Percentiles rank a stretch among this genome's conserved stretches.
These are phyloP conservation scores for Magnolia changhungtana DNA, from an alignment of 164 flowering plant genomes.

Conservation along the genomic window DNA sequence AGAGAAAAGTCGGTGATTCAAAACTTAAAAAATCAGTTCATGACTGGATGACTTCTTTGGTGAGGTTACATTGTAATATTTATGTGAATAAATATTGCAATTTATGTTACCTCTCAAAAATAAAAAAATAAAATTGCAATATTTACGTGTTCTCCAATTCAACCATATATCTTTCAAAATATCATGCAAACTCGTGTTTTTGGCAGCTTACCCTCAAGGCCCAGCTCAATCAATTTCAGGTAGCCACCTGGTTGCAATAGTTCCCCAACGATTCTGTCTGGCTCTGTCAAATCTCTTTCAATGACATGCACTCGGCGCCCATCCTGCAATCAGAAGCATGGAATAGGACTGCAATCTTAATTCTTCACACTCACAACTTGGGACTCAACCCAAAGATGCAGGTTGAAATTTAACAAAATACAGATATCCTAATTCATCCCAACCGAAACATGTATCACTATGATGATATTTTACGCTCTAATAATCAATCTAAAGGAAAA, in stretches of 20 bases:
- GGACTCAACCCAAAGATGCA: background rate
- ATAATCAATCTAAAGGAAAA: background rate
- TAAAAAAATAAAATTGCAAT: no score
- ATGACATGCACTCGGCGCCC: slow-evolving; percentile 83
- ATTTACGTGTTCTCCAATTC: background rate
- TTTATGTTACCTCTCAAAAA: no score
- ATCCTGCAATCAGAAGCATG: slow-evolving; percentile 43
- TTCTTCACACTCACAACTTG: background rate
- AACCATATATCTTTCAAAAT: background rate
- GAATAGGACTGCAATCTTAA: background rate
- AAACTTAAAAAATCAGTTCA: background rate
- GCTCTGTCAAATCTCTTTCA: slow-evolving; percentile 89
- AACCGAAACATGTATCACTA: background rate
- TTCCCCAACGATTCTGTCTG: slow-evolving; percentile 94
- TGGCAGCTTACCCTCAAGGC: slow-evolving; percentile 61
- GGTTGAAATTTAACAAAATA: slow-evolving; percentile 1
- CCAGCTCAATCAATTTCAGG: slow-evolving; percentile 79
- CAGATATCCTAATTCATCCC: background rate
- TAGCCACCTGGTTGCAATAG: slow-evolving; percentile 95
- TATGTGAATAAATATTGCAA: background rate
- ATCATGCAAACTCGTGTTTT: background rate
- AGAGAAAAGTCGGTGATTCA: background rate
- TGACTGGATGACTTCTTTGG: background rate
- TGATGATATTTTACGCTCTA: background rate
- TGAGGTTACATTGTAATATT: background rate